Conservation (phyloP, 345 rosid genomes). For the Toxicodendron radicans region DNA sequence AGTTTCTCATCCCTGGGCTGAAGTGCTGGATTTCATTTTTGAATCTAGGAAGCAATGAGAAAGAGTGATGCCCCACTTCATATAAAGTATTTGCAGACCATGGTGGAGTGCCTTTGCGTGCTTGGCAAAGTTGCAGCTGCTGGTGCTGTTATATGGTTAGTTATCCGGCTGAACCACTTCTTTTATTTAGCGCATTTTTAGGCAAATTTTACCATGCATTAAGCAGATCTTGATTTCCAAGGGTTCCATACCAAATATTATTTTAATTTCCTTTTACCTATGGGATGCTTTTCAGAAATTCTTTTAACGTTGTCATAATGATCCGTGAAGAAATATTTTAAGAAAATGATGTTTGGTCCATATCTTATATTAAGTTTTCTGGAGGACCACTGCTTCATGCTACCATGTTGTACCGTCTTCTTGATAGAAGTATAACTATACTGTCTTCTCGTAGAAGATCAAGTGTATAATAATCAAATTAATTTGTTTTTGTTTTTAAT, state of each 20-base stretch:
- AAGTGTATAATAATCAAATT: no score
- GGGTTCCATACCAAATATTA: constrained; percentile 4
- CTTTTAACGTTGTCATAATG: neutral
- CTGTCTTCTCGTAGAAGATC: no score
- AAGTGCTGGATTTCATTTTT: constrained; percentile 21
- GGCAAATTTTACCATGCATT: neutral
- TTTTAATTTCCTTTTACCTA: constrained; percentile 1
- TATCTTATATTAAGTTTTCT: no score
- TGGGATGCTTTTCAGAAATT: neutral
- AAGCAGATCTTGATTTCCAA: neutral
- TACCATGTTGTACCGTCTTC: no score
- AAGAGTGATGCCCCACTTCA: constrained; percentile 89
- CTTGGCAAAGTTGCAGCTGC: constrained; percentile 98
- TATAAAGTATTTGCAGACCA: constrained; percentile 90
- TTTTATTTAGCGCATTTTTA: constrained; percentile 14
- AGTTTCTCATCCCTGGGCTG: constrained; percentile 26
- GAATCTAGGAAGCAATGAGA: constrained; percentile 71
- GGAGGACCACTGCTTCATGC: no score
- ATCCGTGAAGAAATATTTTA: neutral
- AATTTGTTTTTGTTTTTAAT: no score
- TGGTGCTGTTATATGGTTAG: constrained; percentile 94
- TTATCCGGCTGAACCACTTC: constrained; percentile 27
- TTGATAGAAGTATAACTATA: no score
- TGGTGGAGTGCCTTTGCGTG: constrained; percentile 97
- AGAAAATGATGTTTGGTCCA: no score